These are phyloP conservation scores for Nothophoma quercina DNA, from an alignment of 2,329 filamentous ascomycete genomes.

Conservation along the genomic window DNA sequence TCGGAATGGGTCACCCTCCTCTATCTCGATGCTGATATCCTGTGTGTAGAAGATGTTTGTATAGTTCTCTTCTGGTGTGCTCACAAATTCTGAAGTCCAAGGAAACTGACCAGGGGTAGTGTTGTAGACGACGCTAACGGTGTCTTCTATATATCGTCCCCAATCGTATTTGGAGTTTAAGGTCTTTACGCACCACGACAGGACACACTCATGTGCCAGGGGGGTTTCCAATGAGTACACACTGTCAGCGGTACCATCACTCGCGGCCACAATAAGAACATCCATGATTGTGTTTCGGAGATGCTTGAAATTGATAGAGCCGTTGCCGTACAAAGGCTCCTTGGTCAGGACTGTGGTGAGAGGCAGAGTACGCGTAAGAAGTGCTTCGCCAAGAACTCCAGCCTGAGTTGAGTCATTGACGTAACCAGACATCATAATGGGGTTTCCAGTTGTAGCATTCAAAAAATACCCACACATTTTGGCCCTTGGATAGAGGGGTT, in stretches of 20 bases:
- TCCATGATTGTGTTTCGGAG: constrained; percentile 27
- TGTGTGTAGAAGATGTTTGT: too few relatives aligned
- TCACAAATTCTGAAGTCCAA: too few relatives aligned
- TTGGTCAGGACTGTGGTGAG: neutral
- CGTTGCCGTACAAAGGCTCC: constrained; percentile 15
- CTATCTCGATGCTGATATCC: too few relatives aligned
- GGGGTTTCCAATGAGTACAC: constrained; percentile 23
- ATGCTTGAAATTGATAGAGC: constrained; percentile 30
- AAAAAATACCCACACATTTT: constrained; percentile 41
- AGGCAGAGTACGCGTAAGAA: constrained; percentile 23
- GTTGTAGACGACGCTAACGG: too few relatives aligned
- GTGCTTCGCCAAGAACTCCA: constrained; percentile 15
- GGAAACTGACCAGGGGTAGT: too few relatives aligned
- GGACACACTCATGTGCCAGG: constrained; percentile 26
- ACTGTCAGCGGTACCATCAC: neutral
- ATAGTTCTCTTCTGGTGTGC: too few relatives aligned
- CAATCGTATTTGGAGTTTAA: constrained; percentile 36
- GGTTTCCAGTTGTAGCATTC: constrained; percentile 18
- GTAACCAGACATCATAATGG: constrained; percentile 34
- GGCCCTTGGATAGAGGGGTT: constrained; percentile 20
- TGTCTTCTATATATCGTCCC: too few relatives aligned
- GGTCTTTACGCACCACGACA: constrained; percentile 40
- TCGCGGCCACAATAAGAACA: constrained; percentile 19
- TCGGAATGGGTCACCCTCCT: too few relatives aligned
- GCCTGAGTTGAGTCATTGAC: neutral